Evolutionary conservation across 2,329 filamentous ascomycete genomes (phyloP), one percentile per base, ranked within the genome.

Genomic region (Thelonectria olida): DNA sequence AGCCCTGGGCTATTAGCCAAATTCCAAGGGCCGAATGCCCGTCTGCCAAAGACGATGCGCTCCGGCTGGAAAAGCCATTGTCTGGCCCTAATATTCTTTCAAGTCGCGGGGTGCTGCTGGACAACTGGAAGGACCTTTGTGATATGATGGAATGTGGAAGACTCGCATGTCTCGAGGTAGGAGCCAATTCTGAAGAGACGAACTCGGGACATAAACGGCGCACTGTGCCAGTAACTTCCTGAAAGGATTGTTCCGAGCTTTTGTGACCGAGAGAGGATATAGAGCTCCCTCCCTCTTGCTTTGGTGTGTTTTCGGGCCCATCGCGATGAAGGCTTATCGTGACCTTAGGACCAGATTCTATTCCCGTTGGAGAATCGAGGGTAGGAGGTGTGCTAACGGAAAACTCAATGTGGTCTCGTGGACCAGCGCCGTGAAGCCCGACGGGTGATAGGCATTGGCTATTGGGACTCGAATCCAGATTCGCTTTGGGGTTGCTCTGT

Each of bases 381-480:
- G 49, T 53, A 20, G 57, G 45, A 12, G 56, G 57, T 6, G 58
- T 65, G 20, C 31, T 57, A 41, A 75, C 67, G n/a, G 66, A 65
- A 54, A 84, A 84, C 63, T 85, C 82, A 39, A 85, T 78, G n/a
- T 76, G 77, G 67, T 85, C 82, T 62, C 83, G 75, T 17, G 82
- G 82, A 1, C 82, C 82, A 50, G 74, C 74, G 9, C 74, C 73
- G 8, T 75, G 74, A 15, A 74, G 62, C 1, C 68, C 64, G 41
- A 72, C 68, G 12, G 73, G 64, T 17, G 69, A 72, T 20, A 67
- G 58, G 23, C 67, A 65, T 42, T 55, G 67, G 44, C 65, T 69
- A n/a, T 66, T 73, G 19, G 67, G 64, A 13, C 63, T 66, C 10
- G 75, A 73, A 12, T 61, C 67, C 5, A 70, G 69, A 39, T 70